Base-by-base conservation (phyloP, 2,329 filamentous ascomycete genomes). In the Emydomyces testavorans region DNA sequence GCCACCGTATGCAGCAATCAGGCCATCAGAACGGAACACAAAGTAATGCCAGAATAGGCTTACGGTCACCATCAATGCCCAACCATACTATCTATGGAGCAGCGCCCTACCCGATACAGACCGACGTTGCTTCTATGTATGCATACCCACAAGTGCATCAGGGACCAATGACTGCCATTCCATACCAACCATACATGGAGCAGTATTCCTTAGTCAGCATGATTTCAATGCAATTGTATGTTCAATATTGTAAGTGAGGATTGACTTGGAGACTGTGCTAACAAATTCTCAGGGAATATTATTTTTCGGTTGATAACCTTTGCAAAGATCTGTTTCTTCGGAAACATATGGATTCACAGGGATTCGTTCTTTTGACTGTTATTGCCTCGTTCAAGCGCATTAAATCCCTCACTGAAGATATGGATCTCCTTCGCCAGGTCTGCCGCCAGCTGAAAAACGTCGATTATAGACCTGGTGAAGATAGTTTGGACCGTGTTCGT, bases 251-350 rank as follows among this genome's bases (percentile, higher is more conserved):
- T 42, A 28, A 20, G 13, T 39, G 23, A 20, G 13, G 42, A 46
- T 18, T 11, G 49, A 35, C n/a, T 38, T 5, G 39, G 15, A 7
- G n/a, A 31, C 18, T 32, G 39, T 49, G 48, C 62, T 68, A 61
- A 70, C 53, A 35, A 13, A 62, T 54, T 35, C 1, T 3, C 70
- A 76, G 88, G 31, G 87, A 94, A 60, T 98, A 95, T 71, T 98
- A 98, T 67, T 94, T 98, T 68, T 96, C 90, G 0, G 77, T 94
- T 23, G 85, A 95, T 60, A 98, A 98, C 62, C 75, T 96, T 42
- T 85, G 86, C 74, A 95, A 94, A 67, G 92, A 98, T 60, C 75
- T 85, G 60, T 96, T 80, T 65, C 74, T 98, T 50, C 82, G 92
- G 49, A 81, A 79, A 59, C 82, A 89, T 57, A 96, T 98, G 92